Evolutionary conservation across 192 early-diverging fungal genomes (phyloP).

Genomic region (Gonapodya sp.): DNA sequence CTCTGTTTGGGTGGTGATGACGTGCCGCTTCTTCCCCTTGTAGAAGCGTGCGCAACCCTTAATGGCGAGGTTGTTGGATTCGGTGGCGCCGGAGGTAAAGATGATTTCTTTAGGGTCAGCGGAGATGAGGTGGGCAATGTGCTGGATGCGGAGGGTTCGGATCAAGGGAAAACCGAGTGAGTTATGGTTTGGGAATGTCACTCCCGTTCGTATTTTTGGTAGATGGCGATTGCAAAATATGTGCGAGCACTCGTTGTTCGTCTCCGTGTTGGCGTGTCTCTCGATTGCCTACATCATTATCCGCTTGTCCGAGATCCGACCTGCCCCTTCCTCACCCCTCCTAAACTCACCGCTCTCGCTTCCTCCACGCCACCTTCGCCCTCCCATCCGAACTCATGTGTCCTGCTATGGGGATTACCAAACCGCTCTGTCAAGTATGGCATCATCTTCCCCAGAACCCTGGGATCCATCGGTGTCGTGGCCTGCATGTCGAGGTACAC

Average conservation of each 20-base stretch:
- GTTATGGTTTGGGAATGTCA: too few relatives aligned
- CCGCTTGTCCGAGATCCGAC: not conserved
- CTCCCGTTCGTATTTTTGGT: too few relatives aligned
- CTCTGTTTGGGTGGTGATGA: slow-evolving; percentile 95
- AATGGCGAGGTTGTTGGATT: slow-evolving; percentile 88
- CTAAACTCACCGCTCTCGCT: slow-evolving; percentile 57
- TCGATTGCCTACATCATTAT: too few relatives aligned
- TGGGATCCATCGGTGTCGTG: slow-evolving; percentile 84
- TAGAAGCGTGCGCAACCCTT: slow-evolving; percentile 96
- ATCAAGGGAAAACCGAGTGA: too few relatives aligned
- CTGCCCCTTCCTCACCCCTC: not conserved
- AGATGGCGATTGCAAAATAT: too few relatives aligned
- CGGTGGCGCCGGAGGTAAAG: slow-evolving; percentile 93
- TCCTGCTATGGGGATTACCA: slow-evolving; percentile 95
- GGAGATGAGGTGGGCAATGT: slow-evolving; percentile 77
- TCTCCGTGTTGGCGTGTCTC: too few relatives aligned
- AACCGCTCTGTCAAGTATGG: slow-evolving; percentile 84
- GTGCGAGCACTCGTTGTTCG: too few relatives aligned
- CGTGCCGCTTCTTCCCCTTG: slow-evolving; percentile 85
- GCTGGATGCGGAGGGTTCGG: slow-evolving; percentile 27
- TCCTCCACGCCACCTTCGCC: slow-evolving; percentile 78
- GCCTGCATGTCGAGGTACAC: slow-evolving; percentile 95
- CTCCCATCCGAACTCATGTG: slow-evolving; percentile 97
- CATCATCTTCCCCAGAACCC: slow-evolving; percentile 88
- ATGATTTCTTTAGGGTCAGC: slow-evolving; percentile 95